Base-by-base conservation (phyloP, 768 basidiomycete genomes). In the Kwoniella mangroviensis region DNA sequence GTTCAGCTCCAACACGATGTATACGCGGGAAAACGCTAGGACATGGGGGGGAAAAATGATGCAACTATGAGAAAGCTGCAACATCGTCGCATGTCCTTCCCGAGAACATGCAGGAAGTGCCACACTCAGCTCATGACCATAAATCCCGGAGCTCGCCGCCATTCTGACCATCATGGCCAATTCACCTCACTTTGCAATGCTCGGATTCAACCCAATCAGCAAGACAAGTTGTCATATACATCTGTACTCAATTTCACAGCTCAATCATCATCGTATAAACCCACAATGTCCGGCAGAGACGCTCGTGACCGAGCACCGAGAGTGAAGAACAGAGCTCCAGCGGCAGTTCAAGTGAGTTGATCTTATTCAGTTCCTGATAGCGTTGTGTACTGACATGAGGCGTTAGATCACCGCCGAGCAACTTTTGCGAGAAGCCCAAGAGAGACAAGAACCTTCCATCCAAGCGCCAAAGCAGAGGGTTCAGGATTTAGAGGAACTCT, bases 391-490 rank as follows among this genome's bases (percentile, higher is more conserved):
- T 28, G 51, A 24, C 55, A 40, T 73, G 26, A 17, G 5, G 13
- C 4, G 12, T 19, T 24, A 98, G 93, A 95, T 98, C 85, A 98
- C 97, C 68, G 93, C 97, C 15, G 97, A 98, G 84, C 97, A 99
- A 85, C 90, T 99, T 53, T 86, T 99, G 11, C 91, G 97, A 77
- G 97, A 99, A 86, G 97, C 97, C 59, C 94, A 98, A 90, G 97
- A 98, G 75, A 88, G 96, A 65, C 95, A 98, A 86, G 97, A 98
- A 82, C 88, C 92, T 40, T 88, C 91, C 13, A 92, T 94, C 81
- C 89, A 90, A 60, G 94, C 95, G 0, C 97, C 97, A 12, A 92
- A 90, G 77, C 97, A 99, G 81, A 89, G 94, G 51, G 91, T 99
- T 41, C 94, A 96, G 84, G 97, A 99, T 84, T 92, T 94, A 76